Conservation (phyloP, 2,329 filamentous ascomycete genomes). For the Cladophialophora exuberans region DNA sequence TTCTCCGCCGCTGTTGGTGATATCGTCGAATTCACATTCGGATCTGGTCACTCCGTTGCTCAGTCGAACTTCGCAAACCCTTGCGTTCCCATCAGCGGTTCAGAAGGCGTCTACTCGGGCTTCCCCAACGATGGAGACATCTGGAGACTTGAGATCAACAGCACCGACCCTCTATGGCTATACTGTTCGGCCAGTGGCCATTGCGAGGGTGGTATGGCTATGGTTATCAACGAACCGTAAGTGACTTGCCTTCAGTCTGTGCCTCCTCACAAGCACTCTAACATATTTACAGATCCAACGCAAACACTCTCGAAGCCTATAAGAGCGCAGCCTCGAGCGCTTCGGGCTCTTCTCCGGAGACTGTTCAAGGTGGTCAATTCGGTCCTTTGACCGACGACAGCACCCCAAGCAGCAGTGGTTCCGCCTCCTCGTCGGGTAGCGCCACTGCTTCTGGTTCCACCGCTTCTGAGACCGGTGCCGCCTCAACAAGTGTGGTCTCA, state of each 20-base stretch:
- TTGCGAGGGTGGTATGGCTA: conserved; percentile 56
- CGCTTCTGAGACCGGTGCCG: conserved; percentile 15
- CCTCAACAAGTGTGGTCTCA: conserved; percentile 10
- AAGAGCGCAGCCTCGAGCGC: conserved; percentile 26
- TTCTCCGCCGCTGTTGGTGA: conserved; percentile 52
- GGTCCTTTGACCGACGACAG: conserved; percentile 14
- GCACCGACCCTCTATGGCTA: conserved; percentile 52
- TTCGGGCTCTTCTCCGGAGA: conserved; percentile 18
- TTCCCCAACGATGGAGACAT: conserved; percentile 38
- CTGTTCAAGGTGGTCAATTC: conserved; percentile 26
- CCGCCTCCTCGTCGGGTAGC: neutral
- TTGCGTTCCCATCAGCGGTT: conserved; percentile 48
- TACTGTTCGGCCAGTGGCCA: conserved; percentile 56
- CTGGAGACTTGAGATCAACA: conserved; percentile 53
- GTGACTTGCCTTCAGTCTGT: neutral
- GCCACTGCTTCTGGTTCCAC: conserved; percentile 7
- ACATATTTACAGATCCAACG: conserved; percentile 4
- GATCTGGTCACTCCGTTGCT: conserved; percentile 56
- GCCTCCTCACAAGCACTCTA: neutral
- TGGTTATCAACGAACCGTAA: conserved; percentile 54
- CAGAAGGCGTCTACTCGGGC: conserved; percentile 49
- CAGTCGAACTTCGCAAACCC: conserved; percentile 54
- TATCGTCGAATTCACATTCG: conserved; percentile 58
- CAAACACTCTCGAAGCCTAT: conserved; percentile 29
- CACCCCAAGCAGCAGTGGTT: conserved; percentile 7